Percentiles rank a stretch among this genome's conserved stretches.
Conservation (phyloP, 2,329 filamentous ascomycete genomes). For the Neofusicoccum laricinum region DNA sequence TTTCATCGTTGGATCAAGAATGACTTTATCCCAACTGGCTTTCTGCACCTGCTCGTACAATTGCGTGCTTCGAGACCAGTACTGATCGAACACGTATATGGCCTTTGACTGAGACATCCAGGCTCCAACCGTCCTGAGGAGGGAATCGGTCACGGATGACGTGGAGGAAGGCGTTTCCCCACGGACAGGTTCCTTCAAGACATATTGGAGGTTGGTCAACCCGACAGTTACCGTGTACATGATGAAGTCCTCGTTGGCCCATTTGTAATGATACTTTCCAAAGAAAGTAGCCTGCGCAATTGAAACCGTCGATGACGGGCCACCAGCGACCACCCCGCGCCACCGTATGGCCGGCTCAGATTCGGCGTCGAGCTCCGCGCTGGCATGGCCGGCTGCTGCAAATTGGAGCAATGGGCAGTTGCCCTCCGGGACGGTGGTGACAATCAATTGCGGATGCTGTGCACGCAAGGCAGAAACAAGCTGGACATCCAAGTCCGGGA, state of each 20-base stretch:
- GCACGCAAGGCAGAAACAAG: constrained; percentile 35
- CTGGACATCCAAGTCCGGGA: constrained; percentile 40
- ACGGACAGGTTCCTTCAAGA: constrained; percentile 36
- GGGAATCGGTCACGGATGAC: constrained; percentile 34
- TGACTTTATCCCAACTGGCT: constrained; percentile 64
- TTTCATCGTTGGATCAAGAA: constrained; percentile 65
- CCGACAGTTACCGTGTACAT: constrained; percentile 34
- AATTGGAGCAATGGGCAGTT: constrained; percentile 42
- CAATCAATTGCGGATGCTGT: constrained; percentile 36
- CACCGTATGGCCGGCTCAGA: constrained; percentile 37
- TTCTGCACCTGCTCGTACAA: constrained; percentile 53
- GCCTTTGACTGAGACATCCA: constrained; percentile 37
- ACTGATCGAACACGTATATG: constrained; percentile 45
- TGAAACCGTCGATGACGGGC: constrained; percentile 22
- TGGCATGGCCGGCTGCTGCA: constrained; percentile 41
- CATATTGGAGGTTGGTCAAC: constrained; percentile 34
- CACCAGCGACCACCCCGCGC: constrained; percentile 35
- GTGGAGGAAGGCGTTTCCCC: constrained; percentile 33
- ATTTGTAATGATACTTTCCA: constrained; percentile 39
- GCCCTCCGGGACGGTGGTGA: constrained; percentile 36
- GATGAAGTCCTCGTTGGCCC: constrained; percentile 39
- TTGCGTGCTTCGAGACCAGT: constrained; percentile 62
- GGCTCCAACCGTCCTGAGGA: constrained; percentile 37
- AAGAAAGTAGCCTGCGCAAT: constrained; percentile 40
- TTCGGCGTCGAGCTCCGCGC: constrained; percentile 35